Evolutionary conservation across 148 eudicot genomes (phyloP).

Genomic region (Cornus suecica): DNA sequence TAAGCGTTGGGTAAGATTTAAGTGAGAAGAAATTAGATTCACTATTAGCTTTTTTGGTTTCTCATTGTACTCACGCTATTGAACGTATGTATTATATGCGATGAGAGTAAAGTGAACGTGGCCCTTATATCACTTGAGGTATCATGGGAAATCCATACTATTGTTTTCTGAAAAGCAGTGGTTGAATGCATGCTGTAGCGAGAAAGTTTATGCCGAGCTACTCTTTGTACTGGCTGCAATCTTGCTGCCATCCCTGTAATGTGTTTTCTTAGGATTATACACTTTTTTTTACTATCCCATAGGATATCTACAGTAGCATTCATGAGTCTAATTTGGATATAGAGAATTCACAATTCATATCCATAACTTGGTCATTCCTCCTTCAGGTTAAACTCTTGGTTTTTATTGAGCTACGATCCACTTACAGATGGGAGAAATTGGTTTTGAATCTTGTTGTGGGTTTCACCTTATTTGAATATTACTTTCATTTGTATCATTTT

Average conservation of each 20-base stretch:
- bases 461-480: too few species aligned
- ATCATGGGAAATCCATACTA: neutral
- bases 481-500: too few species aligned
- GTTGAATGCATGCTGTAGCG: neutral
- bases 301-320: neutral
- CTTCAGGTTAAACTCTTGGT: neutral
- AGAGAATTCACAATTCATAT: neutral
- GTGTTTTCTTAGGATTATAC: neutral
- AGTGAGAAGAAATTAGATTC: neutral
- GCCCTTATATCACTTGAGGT: neutral
- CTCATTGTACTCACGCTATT: neutral
- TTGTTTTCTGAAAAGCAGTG: neutral
- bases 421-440: too few species aligned
- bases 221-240: neutral
- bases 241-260: neutral
- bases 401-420: too few species aligned
- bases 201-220: neutral
- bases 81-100: neutral
- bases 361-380: neutral
- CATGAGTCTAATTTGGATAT: neutral
- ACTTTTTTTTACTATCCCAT: neutral
- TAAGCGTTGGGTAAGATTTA: neutral
- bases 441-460: too few species aligned
- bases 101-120: neutral
- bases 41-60: neutral